These are phyloP conservation scores for Chlorociboria aeruginascens DNA, from an alignment of 495 filamentous ascomycete species.

Conservation along the genomic window DNA sequence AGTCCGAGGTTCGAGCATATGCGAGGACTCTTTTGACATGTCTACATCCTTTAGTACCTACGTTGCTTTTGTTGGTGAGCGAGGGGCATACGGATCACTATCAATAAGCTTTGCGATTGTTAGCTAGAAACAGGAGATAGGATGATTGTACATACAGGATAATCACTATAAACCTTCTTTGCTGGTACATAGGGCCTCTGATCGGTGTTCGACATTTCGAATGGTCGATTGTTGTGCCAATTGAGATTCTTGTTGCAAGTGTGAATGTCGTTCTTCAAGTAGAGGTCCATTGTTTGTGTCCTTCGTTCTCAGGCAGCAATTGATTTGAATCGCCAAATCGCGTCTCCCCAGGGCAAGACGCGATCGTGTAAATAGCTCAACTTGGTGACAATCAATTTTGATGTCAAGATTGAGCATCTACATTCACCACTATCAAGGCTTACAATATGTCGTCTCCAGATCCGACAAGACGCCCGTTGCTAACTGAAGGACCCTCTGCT, in stretches of 20 bases:
- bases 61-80: neutral
- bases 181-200: slow-evolving; percentile 56
- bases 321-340: slow-evolving; percentile 1
- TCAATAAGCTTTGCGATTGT: slow-evolving; percentile 68
- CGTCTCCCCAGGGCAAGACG: slow-evolving; percentile 7
- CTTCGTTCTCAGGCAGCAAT: neutral
- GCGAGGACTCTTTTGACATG: slow-evolving; percentile 79
- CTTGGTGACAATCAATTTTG: neutral
- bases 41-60: slow-evolving; percentile 32
- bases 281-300: too few species aligned
- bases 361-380: neutral
- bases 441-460: slow-evolving; percentile 11
- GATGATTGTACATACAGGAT: slow-evolving; percentile 48
- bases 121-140: slow-evolving; percentile 8
- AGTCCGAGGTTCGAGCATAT: slow-evolving; percentile 80
- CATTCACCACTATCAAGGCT: neutral
- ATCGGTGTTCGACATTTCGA: slow-evolving; percentile 47
- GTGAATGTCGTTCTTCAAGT: slow-evolving; percentile 7
- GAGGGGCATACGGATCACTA: slow-evolving; percentile 73
- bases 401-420: neutral
- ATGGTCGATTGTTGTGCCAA: slow-evolving; percentile 21
- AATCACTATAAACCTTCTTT: slow-evolving; percentile 63
- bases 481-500: slow-evolving; percentile 12
- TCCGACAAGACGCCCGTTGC: slow-evolving; percentile 1
- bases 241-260: slow-evolving; percentile 8